Conservation (phyloP, 2,329 filamentous ascomycete species). For the Aureobasidium sp. region DNA sequence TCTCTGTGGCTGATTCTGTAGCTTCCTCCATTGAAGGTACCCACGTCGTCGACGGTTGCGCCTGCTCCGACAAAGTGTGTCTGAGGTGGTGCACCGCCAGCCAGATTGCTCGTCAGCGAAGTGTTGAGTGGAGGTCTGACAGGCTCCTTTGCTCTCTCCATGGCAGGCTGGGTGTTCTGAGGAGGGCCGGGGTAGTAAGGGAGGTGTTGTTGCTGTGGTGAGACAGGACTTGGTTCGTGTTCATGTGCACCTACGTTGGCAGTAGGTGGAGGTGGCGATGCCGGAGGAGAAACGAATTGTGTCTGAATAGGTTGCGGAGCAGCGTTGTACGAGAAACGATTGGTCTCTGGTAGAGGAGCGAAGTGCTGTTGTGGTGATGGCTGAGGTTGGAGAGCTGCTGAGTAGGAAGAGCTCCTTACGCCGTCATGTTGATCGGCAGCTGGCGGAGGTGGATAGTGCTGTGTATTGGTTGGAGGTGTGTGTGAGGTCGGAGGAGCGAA, state of each 20-base stretch:
- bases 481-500: slow-evolving; percentile 11
- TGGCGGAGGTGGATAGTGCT: slow-evolving; percentile 10
- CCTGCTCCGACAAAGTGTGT: slow-evolving; percentile 57
- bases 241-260: background rate
- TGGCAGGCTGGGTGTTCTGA: slow-evolving; percentile 22
- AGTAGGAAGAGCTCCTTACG: background rate
- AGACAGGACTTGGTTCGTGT: slow-evolving; percentile 7
- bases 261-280: slow-evolving; percentile 8
- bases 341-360: slow-evolving; percentile 2
- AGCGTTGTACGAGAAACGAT: background rate
- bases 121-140: slow-evolving; percentile 23
- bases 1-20: slow-evolving; percentile 91
- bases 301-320: background rate
- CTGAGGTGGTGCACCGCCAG: slow-evolving; percentile 34
- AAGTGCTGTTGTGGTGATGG: slow-evolving; percentile 14
- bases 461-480: background rate
- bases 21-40: slow-evolving; percentile 94
- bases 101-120: slow-evolving; percentile 24
- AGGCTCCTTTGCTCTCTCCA: slow-evolving; percentile 21
- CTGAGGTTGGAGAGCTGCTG: slow-evolving; percentile 10
- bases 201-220: slow-evolving; percentile 23
- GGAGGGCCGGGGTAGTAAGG: slow-evolving; percentile 32
- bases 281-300: slow-evolving; percentile 9
- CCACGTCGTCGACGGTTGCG: slow-evolving; percentile 66
- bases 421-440: background rate